Evolutionary conservation across 1,139 yeast genomes (phyloP).

Genomic region (Wickerhamomyces sp.): DNA sequence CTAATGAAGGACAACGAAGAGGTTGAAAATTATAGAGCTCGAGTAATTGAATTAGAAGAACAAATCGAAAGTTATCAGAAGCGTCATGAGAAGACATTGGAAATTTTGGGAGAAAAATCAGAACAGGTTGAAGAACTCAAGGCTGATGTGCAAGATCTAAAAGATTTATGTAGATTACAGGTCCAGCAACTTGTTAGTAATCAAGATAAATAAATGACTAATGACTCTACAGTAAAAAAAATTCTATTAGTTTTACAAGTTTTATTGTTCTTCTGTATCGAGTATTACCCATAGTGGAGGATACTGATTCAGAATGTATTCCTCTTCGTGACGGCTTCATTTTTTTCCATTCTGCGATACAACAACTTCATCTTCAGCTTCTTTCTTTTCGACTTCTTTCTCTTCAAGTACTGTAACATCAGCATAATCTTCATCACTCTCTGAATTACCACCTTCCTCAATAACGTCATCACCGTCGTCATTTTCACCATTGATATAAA

Average conservation of each 20-base stretch:
- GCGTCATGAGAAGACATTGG: slow-evolving; percentile 58
- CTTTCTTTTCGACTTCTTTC: slow-evolving; percentile 6
- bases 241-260: slow-evolving; percentile 57
- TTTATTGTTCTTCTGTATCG: slow-evolving; percentile 32
- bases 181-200: slow-evolving; percentile 66
- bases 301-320: background rate
- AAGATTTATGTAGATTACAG: slow-evolving; percentile 75
- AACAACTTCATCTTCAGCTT: slow-evolving; percentile 17
- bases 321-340: background rate
- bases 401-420: too few species aligned
- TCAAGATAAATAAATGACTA: slow-evolving; percentile 8
- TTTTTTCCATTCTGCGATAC: slow-evolving; percentile 12
- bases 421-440: slow-evolving; percentile 20
- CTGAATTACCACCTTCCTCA: slow-evolving; percentile 20
- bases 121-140: slow-evolving; percentile 80
- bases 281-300: too few species aligned
- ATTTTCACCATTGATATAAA: slow-evolving; percentile 47
- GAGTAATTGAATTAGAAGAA: slow-evolving; percentile 33
- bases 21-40: slow-evolving; percentile 33
- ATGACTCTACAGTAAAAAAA: background rate
- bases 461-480: slow-evolving; percentile 39
- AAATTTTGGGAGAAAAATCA: slow-evolving; percentile 81
- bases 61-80: slow-evolving; percentile 37
- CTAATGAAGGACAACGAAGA: slow-evolving; percentile 52
- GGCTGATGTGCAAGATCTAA: slow-evolving; percentile 87